Conservation (phyloP, 805 yeast genomes). For the Kodamaea fukazawae region DNA sequence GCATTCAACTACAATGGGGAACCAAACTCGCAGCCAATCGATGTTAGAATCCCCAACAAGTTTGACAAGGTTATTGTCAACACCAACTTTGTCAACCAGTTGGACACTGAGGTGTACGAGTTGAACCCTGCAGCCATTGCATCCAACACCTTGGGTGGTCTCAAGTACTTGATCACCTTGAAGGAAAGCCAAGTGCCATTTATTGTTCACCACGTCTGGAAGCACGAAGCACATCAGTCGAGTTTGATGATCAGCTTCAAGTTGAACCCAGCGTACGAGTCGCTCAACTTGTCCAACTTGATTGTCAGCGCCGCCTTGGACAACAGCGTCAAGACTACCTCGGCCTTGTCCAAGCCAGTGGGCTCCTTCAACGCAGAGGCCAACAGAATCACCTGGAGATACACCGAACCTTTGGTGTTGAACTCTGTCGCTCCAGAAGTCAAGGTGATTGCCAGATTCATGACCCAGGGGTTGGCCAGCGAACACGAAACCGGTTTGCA, state of each 20-base stretch:
- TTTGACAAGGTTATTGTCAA: slow-evolving; percentile 49
- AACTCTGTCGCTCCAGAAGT: slow-evolving; percentile 43
- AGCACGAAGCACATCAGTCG: slow-evolving; percentile 79
- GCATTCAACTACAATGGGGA: slow-evolving; percentile 65
- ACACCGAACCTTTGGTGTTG: slow-evolving; percentile 41
- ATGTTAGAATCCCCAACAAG: slow-evolving; percentile 43
- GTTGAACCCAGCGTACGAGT: slow-evolving; percentile 44
- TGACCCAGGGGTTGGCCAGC: slow-evolving; percentile 67
- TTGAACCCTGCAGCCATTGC: slow-evolving; percentile 50
- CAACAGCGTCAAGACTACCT: slow-evolving; percentile 57
- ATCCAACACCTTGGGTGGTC: slow-evolving; percentile 71
- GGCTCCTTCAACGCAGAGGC: slow-evolving; percentile 88
- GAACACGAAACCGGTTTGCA: slow-evolving; percentile 77
- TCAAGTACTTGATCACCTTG: slow-evolving; percentile 64
- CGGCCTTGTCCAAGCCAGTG: slow-evolving; percentile 87
- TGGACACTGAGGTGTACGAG: slow-evolving; percentile 33
- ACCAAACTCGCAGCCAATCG: slow-evolving; percentile 20
- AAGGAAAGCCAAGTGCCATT: slow-evolving; percentile 56
- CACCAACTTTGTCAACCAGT: slow-evolving; percentile 32
- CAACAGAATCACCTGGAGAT: slow-evolving; percentile 85
- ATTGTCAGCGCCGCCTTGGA: slow-evolving; percentile 57
- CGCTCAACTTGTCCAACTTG: slow-evolving; percentile 53
- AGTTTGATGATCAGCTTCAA: slow-evolving; percentile 75
- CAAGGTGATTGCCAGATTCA: slow-evolving; percentile 79
- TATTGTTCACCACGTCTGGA: slow-evolving; percentile 80